A percentile compares a stretch with the other conserved stretches of the same genome.
Evolutionary conservation across 805 yeast genomes (phyloP).

Genomic region (Yarrowia hollandica): DNA sequence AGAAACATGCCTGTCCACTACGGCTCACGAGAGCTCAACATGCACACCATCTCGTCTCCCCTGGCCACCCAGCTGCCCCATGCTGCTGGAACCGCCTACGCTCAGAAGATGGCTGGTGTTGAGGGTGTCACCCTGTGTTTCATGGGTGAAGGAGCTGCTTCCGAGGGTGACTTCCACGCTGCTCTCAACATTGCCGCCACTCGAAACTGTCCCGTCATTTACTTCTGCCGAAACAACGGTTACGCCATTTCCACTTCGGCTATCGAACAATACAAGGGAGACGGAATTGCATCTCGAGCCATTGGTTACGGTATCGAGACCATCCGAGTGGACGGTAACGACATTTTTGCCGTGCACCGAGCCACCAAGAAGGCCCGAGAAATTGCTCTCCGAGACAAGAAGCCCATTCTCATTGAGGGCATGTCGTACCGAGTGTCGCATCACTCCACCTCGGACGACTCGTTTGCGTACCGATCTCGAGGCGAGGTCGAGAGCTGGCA

Average conservation of each 20-base stretch:
- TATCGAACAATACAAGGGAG: slow-evolving; percentile 42
- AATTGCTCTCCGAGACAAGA: slow-evolving; percentile 35
- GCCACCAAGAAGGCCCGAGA: slow-evolving; percentile 38
- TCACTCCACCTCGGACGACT: slow-evolving; percentile 43
- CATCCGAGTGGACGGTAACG: slow-evolving; percentile 43
- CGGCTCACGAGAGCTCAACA: slow-evolving; percentile 36
- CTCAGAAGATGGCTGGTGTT: slow-evolving; percentile 39
- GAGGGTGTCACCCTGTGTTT: slow-evolving; percentile 38
- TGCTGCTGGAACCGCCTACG: slow-evolving; percentile 44
- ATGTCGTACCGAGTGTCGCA: slow-evolving; percentile 44
- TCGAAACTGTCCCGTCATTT: slow-evolving; percentile 41
- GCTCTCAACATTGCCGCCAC: slow-evolving; percentile 44
- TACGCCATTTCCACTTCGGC: slow-evolving; percentile 43
- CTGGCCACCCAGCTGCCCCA: slow-evolving; percentile 43
- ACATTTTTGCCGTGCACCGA: slow-evolving; percentile 38
- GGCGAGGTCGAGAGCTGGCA: slow-evolving; percentile 42
- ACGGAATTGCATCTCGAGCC: slow-evolving; percentile 42
- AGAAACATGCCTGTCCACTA: slow-evolving; percentile 43
- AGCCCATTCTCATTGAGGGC: slow-evolving; percentile 41
- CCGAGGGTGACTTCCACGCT: slow-evolving; percentile 44
- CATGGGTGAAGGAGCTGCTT: slow-evolving; percentile 44
- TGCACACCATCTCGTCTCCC: slow-evolving; percentile 43
- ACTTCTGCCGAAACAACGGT: slow-evolving; percentile 43
- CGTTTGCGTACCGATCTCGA: slow-evolving; percentile 41
- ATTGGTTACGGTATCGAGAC: slow-evolving; percentile 43